These are phyloP conservation scores for Cephaloascus albidus DNA, from an alignment of 805 yeast genomes.

Conservation along the genomic window DNA sequence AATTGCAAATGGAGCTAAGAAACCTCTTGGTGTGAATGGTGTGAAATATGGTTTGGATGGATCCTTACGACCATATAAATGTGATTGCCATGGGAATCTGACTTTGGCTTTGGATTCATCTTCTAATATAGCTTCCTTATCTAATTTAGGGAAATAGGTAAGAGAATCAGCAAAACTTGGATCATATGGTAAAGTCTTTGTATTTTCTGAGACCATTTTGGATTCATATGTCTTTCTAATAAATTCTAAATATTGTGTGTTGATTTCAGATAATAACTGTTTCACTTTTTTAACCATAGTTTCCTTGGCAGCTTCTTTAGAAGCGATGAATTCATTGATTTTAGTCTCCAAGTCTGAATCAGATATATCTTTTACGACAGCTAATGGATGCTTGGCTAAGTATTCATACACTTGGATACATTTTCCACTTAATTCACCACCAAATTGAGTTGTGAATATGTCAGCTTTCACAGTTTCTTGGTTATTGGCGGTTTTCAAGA, in stretches of 20 bases:
- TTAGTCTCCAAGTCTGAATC: neutral
- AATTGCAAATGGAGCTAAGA: slow-evolving; percentile 85
- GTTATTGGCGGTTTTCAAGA: slow-evolving; percentile 18
- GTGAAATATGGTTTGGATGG: slow-evolving; percentile 81
- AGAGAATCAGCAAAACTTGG: slow-evolving; percentile 35
- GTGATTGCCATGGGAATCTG: slow-evolving; percentile 71
- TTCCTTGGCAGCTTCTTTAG: neutral
- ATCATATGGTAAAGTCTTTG: slow-evolving; percentile 28
- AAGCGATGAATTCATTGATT: neutral
- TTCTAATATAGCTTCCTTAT: slow-evolving; percentile 37
- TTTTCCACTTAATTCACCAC: slow-evolving; percentile 16
- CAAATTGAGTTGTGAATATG: slow-evolving; percentile 26
- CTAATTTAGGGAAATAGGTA: slow-evolving; percentile 12
- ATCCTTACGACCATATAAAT: slow-evolving; percentile 70
- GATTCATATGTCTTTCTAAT: slow-evolving; percentile 8
- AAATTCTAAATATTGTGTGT: slow-evolving; percentile 11
- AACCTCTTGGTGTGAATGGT: slow-evolving; percentile 95
- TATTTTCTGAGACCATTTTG: slow-evolving; percentile 12
- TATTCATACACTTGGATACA: slow-evolving; percentile 23
- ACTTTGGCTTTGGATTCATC: slow-evolving; percentile 42
- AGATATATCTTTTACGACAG: neutral
- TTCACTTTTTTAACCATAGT: slow-evolving; percentile 13
- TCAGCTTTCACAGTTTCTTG: slow-evolving; percentile 11
- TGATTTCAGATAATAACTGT: slow-evolving; percentile 21
- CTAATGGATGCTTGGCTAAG: slow-evolving; percentile 4